Percentiles rank a stretch among this genome's conserved stretches.
phyloP scores from a whole-genome alignment of 2,329 filamentous ascomycete genomes.

The Aspergillus hortae region DNA sequence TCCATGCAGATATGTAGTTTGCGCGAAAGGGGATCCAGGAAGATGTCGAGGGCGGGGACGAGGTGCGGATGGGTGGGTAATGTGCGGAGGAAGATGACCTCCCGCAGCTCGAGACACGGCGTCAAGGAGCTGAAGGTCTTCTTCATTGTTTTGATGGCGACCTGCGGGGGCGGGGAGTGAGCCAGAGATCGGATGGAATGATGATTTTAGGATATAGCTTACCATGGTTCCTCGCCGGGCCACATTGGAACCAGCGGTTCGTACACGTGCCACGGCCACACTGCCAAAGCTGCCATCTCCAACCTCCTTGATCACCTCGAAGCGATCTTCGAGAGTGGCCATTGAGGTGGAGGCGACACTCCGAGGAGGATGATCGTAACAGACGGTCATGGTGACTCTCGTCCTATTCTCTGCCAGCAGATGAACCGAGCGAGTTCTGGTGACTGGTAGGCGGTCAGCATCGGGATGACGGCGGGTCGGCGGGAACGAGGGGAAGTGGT shows the following conservation, averaged over 20 bases:
- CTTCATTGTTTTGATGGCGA: slow-evolving; percentile 99
- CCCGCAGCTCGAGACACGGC: slow-evolving; percentile 86
- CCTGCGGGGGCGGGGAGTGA: slow-evolving; percentile 50
- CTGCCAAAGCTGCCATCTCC: slow-evolving; percentile 98
- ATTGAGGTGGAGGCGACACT: slow-evolving; percentile 47
- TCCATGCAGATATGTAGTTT: slow-evolving; percentile 99
- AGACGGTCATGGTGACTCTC: slow-evolving; percentile 66
- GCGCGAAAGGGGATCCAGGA: slow-evolving; percentile 91
- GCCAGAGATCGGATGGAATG: background rate
- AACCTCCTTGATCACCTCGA: slow-evolving; percentile 96
- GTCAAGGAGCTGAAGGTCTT: slow-evolving; percentile 94
- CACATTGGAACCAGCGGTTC: slow-evolving; percentile 82
- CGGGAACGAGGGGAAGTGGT: background rate
- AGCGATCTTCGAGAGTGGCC: slow-evolving; percentile 77
- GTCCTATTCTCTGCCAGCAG: slow-evolving; percentile 40
- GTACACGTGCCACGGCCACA: slow-evolving; percentile 85
- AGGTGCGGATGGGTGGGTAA: slow-evolving; percentile 85
- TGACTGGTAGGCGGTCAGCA: slow-evolving; percentile 10
- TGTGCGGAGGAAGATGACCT: slow-evolving; percentile 93
- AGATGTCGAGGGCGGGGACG: slow-evolving; percentile 97
- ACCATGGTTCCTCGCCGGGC: slow-evolving; percentile 91
- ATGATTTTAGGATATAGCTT: slow-evolving; percentile 38
- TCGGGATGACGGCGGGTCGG: background rate
- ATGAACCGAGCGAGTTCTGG: slow-evolving; percentile 27
- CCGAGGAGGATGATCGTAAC: slow-evolving; percentile 68